Evolutionary conservation across 805 yeast genomes (phyloP).

Genomic region (Saturnispora saitoi): DNA sequence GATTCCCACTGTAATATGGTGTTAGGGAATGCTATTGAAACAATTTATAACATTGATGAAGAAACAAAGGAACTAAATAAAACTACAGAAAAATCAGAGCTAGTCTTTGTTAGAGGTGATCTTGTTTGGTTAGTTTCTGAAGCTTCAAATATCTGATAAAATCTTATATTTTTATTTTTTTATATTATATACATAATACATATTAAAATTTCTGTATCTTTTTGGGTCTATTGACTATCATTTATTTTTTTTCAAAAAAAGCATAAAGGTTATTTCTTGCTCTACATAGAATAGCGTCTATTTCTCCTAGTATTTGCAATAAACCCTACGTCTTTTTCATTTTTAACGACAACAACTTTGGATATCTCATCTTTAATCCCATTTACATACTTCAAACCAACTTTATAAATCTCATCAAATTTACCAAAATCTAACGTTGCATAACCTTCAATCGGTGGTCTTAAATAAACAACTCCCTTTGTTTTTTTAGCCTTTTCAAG

Average conservation of each 20-base stretch:
- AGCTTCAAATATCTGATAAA: constrained; percentile 21
- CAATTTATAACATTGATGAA: constrained; percentile 51
- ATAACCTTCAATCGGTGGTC: constrained; percentile 91
- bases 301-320: constrained; percentile 15
- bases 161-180: neutral
- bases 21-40: constrained; percentile 85
- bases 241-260: neutral
- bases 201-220: neutral
- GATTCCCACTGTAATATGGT: constrained; percentile 97
- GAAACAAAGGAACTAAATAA: constrained; percentile 37
- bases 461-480: constrained; percentile 75
- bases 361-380: constrained; percentile 40
- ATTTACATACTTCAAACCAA: constrained; percentile 71
- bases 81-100: constrained; percentile 56
- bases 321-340: constrained; percentile 17
- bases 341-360: constrained; percentile 35
- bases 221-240: neutral
- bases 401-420: constrained; percentile 80
- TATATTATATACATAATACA: neutral
- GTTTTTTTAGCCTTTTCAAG: constrained; percentile 77
- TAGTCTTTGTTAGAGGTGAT: constrained; percentile 97
- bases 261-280: neutral
- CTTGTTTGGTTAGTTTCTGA: constrained; percentile 72
- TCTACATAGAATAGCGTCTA: constrained; percentile 59
- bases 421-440: constrained; percentile 89